Evolutionary conservation across 352 stramenopile genomes (phyloP), one percentile per base, ranked within the genome.

Genomic region (Globisporangium mamillatum): DNA sequence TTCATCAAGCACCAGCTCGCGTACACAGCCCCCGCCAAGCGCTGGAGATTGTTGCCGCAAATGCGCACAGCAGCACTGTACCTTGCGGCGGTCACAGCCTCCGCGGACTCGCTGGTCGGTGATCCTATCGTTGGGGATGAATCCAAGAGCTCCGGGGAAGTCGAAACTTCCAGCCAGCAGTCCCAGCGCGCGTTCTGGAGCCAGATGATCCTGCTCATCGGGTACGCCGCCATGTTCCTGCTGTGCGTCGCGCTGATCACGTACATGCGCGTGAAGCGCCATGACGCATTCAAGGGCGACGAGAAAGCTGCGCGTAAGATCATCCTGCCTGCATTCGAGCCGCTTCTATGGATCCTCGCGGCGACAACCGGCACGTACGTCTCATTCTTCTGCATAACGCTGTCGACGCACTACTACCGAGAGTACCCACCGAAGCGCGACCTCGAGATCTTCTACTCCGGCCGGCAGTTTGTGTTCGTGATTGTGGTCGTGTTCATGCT

Each of bases 321-420:
- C 48, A 72, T 84, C 12, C 61, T 86, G 25, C 78, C 78, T 0
- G 72, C 78, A 9, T 84, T 84, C 32, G 77, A 86, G 57, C 78
- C 78, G 6, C 64, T 86, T 44, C 65, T 86, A 4, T 86, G 78
- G 78, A 76, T 77, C 24, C 67, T 84, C 18, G 64, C 38, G 7
- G 57, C 46, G 12, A 57, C 53, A 4, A 75, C 75, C 0, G 72
- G 60, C 10, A 14, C 22, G 52, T 75, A 56, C 25, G 34, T 56
- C 5, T 6, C 61, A 1, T 67, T 70, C 27, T 73, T 80, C 20
- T 52, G 25, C 18, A 36, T 63, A 3, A 54, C 58, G 24, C 29
- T 80, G 25, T 6, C 57, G 29, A 63, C 53, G 3, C 18, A 46
- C 1, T 41, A 75, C 27, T 76, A 68, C 50, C 16, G 36, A 0